These are phyloP conservation scores for Lactarius trivialis DNA, from an alignment of 768 basidiomycete genomes.

Conservation along the genomic window DNA sequence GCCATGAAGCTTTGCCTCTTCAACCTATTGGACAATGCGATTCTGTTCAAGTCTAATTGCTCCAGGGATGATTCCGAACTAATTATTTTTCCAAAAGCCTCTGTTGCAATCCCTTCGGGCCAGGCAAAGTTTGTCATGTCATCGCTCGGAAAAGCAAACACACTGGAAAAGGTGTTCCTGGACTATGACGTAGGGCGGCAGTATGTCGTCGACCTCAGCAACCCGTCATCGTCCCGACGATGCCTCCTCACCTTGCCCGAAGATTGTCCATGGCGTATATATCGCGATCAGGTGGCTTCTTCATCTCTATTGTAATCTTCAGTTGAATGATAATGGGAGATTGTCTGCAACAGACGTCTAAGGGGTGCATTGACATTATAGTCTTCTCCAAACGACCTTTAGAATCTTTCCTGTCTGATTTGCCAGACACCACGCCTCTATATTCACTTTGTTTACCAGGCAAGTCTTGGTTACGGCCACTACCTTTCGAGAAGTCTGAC, in stretches of 20 bases:
- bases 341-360: slow-evolving; percentile 36
- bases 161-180: slow-evolving; percentile 23
- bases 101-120: slow-evolving; percentile 19
- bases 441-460: slow-evolving; percentile 79
- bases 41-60: slow-evolving; percentile 22
- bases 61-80: background rate
- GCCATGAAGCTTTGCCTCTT: slow-evolving; percentile 30
- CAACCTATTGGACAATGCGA: slow-evolving; percentile 32
- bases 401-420: slow-evolving; percentile 48
- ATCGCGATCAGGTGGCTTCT: slow-evolving; percentile 43
- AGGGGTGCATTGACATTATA: slow-evolving; percentile 41
- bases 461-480: slow-evolving; percentile 28
- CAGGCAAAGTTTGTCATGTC: slow-evolving; percentile 6
- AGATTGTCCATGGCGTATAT: slow-evolving; percentile 53
- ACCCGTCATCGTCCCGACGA: background rate
- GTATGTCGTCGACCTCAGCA: slow-evolving; percentile 5
- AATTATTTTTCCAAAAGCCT: background rate
- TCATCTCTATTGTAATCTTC: background rate
- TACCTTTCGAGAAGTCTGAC: slow-evolving; percentile 13
- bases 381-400: slow-evolving; percentile 56
- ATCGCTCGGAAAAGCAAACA: background rate
- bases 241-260: slow-evolving; percentile 36
- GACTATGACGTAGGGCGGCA: slow-evolving; percentile 3
- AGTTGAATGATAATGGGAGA: slow-evolving; percentile 1
- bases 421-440: slow-evolving; percentile 62